phyloP scores from a whole-genome alignment of 2,329 filamentous ascomycete species.

The Penicillium brevicompactum region DNA sequence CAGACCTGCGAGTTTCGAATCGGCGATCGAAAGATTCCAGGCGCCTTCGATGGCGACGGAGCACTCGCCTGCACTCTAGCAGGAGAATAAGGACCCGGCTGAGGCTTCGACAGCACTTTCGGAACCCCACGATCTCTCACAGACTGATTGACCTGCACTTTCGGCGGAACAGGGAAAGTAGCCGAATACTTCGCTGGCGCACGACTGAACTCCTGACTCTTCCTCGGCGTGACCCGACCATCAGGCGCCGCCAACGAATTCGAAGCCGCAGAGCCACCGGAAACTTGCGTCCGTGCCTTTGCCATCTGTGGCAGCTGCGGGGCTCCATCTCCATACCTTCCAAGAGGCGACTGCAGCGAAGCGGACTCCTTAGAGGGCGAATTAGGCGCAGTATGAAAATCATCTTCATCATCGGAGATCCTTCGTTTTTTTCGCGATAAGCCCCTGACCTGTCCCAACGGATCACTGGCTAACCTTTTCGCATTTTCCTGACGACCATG shows the following conservation, averaged over 20 bases:
- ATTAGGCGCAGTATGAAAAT: conserved; percentile 35
- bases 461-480: conserved; percentile 5
- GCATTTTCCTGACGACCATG: conserved; percentile 11
- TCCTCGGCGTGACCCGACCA: background rate
- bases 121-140: background rate
- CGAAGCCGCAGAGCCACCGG: background rate
- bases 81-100: background rate
- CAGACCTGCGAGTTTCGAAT: background rate
- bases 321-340: background rate
- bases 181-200: background rate
- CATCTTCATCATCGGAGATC: conserved; percentile 15
- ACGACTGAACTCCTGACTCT: background rate
- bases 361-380: conserved; percentile 26
- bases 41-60: background rate
- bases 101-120: background rate
- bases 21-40: background rate
- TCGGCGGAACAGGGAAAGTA: background rate
- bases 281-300: background rate
- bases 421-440: conserved; percentile 11
- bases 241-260: background rate
- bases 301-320: background rate
- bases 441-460: conserved; percentile 6
- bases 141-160: background rate
- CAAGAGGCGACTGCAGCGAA: background rate
- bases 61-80: background rate